Conservation (phyloP, 768 basidiomycete species). For the Macrolepiota albuminosa region DNA sequence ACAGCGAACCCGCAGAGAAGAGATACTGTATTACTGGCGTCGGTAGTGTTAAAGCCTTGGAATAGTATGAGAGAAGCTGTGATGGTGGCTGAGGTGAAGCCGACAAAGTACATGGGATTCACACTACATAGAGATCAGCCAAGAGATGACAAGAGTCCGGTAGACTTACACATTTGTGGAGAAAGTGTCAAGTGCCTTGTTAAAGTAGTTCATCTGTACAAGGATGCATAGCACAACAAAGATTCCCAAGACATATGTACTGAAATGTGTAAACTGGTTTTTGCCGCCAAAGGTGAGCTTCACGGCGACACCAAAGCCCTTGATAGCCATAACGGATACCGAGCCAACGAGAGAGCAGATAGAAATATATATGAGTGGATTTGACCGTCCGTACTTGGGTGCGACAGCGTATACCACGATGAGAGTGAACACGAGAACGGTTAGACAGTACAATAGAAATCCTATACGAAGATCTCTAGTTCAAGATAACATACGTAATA, state of each 20-base stretch:
- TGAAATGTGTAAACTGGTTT: conserved; percentile 92
- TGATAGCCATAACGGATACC: conserved; percentile 98
- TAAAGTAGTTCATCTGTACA: conserved; percentile 95
- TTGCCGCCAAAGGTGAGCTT: conserved; percentile 91
- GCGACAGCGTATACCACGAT: conserved; percentile 85
- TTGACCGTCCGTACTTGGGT: conserved; percentile 82
- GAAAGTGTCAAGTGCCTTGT: conserved; percentile 95
- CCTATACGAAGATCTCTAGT: conserved; percentile 39
- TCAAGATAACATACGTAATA: background rate
- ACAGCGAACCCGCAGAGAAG: conserved; percentile 86
- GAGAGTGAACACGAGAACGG: conserved; percentile 73
- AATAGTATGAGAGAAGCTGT: conserved; percentile 94
- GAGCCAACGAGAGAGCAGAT: conserved; percentile 96
- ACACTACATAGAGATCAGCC: conserved; percentile 47
- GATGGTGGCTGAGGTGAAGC: conserved; percentile 91
- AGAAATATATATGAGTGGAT: conserved; percentile 89
- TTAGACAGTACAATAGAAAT: conserved; percentile 87
- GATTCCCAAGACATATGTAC: conserved; percentile 94
- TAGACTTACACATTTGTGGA: conserved; percentile 89
- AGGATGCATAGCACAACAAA: conserved; percentile 82
- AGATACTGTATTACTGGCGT: conserved; percentile 76
- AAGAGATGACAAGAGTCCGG: background rate
- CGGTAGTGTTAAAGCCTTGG: conserved; percentile 93
- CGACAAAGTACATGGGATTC: conserved; percentile 97
- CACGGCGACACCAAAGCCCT: conserved; percentile 95